phyloP scores from a whole-genome alignment of 805 yeast species.

The Wickerhamiella occidentalis region DNA sequence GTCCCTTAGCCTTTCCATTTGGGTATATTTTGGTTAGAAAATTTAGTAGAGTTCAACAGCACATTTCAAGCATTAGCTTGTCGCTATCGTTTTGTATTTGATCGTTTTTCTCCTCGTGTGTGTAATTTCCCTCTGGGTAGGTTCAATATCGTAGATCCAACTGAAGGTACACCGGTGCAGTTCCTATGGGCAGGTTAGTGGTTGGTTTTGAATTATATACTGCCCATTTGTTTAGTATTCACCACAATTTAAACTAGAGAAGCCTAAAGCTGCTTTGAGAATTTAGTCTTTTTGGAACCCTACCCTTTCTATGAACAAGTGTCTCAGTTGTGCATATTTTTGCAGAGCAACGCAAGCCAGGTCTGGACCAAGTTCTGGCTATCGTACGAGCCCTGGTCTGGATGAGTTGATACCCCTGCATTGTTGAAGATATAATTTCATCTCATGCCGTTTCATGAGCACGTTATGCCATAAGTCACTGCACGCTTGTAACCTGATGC shows the following conservation, averaged over 20 bases:
- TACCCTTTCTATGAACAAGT: background rate
- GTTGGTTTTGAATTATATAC: too few relatives aligned
- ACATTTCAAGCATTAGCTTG: background rate
- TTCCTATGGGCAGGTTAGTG: too few relatives aligned
- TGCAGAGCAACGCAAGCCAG: background rate
- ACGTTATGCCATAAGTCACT: background rate
- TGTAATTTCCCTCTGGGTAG: too few relatives aligned
- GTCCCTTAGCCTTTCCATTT: too few relatives aligned
- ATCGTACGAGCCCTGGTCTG: background rate
- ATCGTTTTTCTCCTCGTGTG: too few relatives aligned
- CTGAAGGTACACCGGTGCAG: too few relatives aligned
- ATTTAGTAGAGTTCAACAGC: background rate
- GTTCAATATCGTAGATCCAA: too few relatives aligned
- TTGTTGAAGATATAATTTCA: background rate
- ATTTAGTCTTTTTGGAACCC: background rate
- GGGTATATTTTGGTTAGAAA: too few relatives aligned
- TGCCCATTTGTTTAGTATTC: too few relatives aligned
- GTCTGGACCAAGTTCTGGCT: background rate
- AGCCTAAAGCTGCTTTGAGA: background rate
- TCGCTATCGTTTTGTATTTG: too few relatives aligned
- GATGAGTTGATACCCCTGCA: background rate
- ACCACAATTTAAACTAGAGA: too few relatives aligned
- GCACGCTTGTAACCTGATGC: conserved; percentile 3
- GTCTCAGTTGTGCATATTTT: background rate
- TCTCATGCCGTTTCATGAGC: background rate